Evolutionary conservation across 2,329 filamentous ascomycete genomes (phyloP).

Genomic region (Venturia asperata): DNA sequence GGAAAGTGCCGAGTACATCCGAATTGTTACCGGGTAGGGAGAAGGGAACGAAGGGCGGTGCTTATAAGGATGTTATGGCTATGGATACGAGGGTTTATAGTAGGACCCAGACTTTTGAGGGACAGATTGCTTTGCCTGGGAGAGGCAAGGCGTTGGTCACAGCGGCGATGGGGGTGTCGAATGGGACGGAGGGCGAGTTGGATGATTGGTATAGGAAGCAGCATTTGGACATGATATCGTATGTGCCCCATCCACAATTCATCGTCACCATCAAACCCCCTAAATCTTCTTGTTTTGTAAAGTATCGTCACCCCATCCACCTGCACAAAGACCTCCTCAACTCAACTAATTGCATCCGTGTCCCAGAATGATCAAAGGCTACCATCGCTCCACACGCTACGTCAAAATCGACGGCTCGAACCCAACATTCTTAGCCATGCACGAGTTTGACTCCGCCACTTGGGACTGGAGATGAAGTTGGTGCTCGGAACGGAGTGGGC

Average conservation of each 20-base stretch:
- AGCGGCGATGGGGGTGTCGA: not conserved
- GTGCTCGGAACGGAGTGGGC: conserved; percentile 25
- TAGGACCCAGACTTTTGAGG: conserved; percentile 11
- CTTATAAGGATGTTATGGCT: conserved; percentile 15
- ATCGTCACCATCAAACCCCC: too few species aligned
- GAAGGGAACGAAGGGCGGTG: conserved; percentile 14
- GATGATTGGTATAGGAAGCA: conserved; percentile 21
- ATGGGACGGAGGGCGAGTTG: conserved; percentile 23
- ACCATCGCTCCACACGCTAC: conserved; percentile 25
- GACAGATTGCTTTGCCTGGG: not conserved
- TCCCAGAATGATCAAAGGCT: conserved; percentile 22
- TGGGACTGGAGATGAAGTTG: conserved; percentile 22
- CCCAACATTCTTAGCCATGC: conserved; percentile 24
- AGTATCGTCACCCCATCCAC: too few species aligned
- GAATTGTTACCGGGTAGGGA: not conserved
- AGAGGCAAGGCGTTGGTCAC: not conserved
- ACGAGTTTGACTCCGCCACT: conserved; percentile 23
- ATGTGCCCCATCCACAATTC: not conserved
- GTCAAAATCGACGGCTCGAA: conserved; percentile 19
- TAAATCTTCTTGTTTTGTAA: too few species aligned
- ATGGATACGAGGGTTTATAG: conserved; percentile 15
- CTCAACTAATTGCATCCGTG: not conserved
- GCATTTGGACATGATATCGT: conserved; percentile 8
- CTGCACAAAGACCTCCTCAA: too few species aligned
- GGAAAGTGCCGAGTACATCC: too few species aligned